phyloP scores from a whole-genome alignment of 1,139 yeast species.

The Geotrichum histeridarum region DNA sequence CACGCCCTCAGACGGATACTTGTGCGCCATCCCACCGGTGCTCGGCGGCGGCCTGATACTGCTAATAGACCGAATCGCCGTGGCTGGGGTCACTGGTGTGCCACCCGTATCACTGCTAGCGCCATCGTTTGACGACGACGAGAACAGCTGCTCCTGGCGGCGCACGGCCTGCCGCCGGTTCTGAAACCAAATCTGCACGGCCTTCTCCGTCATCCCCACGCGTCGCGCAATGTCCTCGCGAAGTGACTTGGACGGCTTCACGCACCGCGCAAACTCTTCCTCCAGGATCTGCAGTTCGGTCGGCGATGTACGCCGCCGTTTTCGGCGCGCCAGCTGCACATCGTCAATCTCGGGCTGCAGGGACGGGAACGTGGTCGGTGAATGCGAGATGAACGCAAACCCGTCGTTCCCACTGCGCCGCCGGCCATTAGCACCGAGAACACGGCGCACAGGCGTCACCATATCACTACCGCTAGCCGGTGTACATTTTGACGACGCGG shows the following conservation, averaged over 20 bases:
- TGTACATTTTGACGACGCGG: slow-evolving; percentile 1
- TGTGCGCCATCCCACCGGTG: background rate
- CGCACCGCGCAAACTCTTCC: slow-evolving; percentile 66
- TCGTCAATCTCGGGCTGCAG: slow-evolving; percentile 85
- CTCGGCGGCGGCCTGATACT: background rate
- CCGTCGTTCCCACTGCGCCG: background rate
- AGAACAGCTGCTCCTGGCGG: slow-evolving; percentile 35
- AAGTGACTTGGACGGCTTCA: slow-evolving; percentile 74
- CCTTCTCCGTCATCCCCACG: slow-evolving; percentile 92
- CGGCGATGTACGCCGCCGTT: slow-evolving; percentile 92
- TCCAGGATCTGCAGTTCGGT: slow-evolving; percentile 76
- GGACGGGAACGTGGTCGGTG: slow-evolving; percentile 72
- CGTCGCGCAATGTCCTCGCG: slow-evolving; percentile 70
- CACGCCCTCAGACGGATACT: slow-evolving; percentile 5
- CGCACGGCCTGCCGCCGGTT: slow-evolving; percentile 84
- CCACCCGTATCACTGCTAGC: slow-evolving; percentile 8
- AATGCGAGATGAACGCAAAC: slow-evolving; percentile 80
- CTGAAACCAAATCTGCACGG: slow-evolving; percentile 98
- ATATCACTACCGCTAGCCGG: background rate
- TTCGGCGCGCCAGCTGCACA: slow-evolving; percentile 84
- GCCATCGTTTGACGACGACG: slow-evolving; percentile 9
- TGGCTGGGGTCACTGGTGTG: background rate
- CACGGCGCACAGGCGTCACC: slow-evolving; percentile 6
- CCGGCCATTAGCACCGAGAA: background rate
- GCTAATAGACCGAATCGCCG: background rate